Evolutionary conservation across 495 filamentous ascomycete genomes (phyloP).

Genomic region (Chlorociboria aeruginascens): DNA sequence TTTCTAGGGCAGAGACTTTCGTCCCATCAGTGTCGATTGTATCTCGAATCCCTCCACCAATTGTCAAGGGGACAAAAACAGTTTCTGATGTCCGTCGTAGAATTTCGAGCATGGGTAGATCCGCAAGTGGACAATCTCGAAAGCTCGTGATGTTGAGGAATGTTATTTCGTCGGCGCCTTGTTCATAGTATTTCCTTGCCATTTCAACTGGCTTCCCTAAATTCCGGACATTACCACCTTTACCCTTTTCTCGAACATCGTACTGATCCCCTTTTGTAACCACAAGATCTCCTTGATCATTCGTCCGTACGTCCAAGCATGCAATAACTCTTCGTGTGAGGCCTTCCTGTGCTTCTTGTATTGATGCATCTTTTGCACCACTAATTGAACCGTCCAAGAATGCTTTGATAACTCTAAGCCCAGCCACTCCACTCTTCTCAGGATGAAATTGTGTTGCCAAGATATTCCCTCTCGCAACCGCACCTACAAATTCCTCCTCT

Average conservation of each 20-base stretch:
- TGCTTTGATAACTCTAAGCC: constrained; percentile 68
- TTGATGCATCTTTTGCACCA: constrained; percentile 1
- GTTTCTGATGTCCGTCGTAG: constrained; percentile 74
- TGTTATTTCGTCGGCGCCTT: constrained; percentile 92
- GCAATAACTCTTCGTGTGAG: constrained; percentile 86
- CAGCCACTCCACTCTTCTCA: constrained; percentile 89
- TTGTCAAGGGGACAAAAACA: constrained; percentile 93
- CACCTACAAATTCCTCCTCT: constrained; percentile 82
- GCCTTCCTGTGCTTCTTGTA: constrained; percentile 34
- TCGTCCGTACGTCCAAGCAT: constrained; percentile 92
- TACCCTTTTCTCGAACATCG: constrained; percentile 89
- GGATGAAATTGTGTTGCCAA: constrained; percentile 95
- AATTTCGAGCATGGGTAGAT: constrained; percentile 93
- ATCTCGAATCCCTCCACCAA: constrained; percentile 90
- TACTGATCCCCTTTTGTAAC: constrained; percentile 99
- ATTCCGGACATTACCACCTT: constrained; percentile 73
- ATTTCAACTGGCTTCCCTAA: constrained; percentile 94
- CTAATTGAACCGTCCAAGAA: constrained; percentile 54
- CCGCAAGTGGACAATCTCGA: constrained; percentile 81
- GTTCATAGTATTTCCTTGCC: constrained; percentile 87
- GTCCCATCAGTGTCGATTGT: constrained; percentile 85
- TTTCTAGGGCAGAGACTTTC: constrained; percentile 71
- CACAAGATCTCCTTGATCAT: constrained; percentile 88
- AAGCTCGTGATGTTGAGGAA: constrained; percentile 98
- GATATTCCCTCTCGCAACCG: constrained; percentile 70